Evolutionary conservation across 306 rosid genomes (phyloP).

Genomic region (Abrus pulchellus): DNA sequence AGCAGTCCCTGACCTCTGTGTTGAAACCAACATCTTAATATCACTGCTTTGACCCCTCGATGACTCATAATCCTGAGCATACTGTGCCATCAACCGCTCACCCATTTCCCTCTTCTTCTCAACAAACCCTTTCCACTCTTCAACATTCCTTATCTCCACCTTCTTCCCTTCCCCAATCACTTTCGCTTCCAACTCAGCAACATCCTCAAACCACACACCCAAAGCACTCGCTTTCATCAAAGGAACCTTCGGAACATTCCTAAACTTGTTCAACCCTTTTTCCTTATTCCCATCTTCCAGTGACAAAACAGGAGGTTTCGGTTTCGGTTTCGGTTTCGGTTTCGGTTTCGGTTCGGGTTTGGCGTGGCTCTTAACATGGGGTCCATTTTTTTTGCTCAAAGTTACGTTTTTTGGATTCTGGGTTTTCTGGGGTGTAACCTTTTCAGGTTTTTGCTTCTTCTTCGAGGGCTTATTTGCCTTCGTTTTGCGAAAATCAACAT

Average conservation of each 20-base stretch:
- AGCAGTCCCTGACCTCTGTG: constrained; percentile 96
- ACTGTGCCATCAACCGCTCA: constrained; percentile 90
- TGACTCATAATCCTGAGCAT: constrained; percentile 72
- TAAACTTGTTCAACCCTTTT: constrained; percentile 60
- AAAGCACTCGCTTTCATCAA: constrained; percentile 67
- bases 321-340: constrained; percentile 61
- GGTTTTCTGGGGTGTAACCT: constrained; percentile 25
- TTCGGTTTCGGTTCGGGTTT: constrained; percentile 64
- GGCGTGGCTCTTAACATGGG: constrained; percentile 55
- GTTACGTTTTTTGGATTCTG: constrained; percentile 50
- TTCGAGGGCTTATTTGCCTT: constrained; percentile 53
- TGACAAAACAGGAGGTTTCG: constrained; percentile 66
- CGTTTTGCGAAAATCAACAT: constrained; percentile 81
- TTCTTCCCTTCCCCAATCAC: constrained; percentile 73
- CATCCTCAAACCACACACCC: constrained; percentile 85
- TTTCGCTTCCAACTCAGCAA: constrained; percentile 71
- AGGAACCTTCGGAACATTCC: constrained; percentile 80
- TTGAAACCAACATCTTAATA: constrained; percentile 82
- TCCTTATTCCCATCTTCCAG: constrained; percentile 56
- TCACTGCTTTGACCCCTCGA: constrained; percentile 89
- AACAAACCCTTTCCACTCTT: constrained; percentile 75
- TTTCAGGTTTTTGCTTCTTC: constrained; percentile 46
- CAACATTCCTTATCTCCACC: constrained; percentile 57
- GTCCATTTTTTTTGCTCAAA: constrained; percentile 26
- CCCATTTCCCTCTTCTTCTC: constrained; percentile 79